Conservation (phyloP, 2,329 filamentous ascomycete genomes). For the Fusarium pininemorale region DNA sequence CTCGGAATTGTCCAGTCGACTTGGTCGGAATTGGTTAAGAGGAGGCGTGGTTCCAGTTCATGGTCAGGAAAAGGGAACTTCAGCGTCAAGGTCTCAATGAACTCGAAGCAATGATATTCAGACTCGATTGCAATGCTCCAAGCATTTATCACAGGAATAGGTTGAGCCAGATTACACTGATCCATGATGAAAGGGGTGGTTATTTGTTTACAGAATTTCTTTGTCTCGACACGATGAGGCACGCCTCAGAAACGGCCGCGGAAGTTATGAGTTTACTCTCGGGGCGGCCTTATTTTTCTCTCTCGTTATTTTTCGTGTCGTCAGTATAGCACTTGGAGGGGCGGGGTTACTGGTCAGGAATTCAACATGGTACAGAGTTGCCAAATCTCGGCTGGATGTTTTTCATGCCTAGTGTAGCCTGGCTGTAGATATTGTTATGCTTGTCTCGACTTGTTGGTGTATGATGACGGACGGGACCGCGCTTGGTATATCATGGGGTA, state of each 20-base stretch:
- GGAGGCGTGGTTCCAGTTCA: conserved; percentile 4
- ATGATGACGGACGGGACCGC: conserved; percentile 35
- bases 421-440: conserved; percentile 38
- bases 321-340: conserved; percentile 9
- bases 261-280: conserved; percentile 8
- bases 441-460: conserved; percentile 39
- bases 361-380: conserved; percentile 2
- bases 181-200: conserved; percentile 27
- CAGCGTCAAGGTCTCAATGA: conserved; percentile 4
- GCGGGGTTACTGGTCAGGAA: background rate
- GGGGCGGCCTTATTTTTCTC: conserved; percentile 3
- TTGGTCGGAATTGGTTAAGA: conserved; percentile 5
- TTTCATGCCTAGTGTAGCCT: conserved; percentile 26
- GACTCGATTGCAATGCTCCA: background rate
- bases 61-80: conserved; percentile 3
- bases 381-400: background rate
- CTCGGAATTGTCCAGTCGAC: background rate
- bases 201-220: conserved; percentile 24
- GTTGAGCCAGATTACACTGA: conserved; percentile 8
- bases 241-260: conserved; percentile 6
- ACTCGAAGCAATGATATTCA: conserved; percentile 7
- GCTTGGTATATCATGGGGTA: conserved; percentile 38
- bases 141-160: background rate
- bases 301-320: conserved; percentile 3
- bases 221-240: conserved; percentile 12